Base-by-base conservation (phyloP, 768 basidiomycete species). In the Omphalotus guepiniiformis region DNA sequence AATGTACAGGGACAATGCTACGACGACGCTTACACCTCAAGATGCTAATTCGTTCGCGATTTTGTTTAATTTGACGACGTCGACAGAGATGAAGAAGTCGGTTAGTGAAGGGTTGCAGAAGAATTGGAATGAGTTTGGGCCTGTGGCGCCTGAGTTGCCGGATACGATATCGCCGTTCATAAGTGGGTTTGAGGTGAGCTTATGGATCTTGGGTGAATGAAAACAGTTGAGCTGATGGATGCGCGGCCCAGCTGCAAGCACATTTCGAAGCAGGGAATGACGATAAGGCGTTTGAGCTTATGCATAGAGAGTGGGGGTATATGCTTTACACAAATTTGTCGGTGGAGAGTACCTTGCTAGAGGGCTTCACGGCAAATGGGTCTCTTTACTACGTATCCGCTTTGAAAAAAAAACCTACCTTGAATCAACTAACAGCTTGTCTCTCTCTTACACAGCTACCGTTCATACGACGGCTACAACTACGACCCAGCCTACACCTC, bases 141-240 rank as follows among this genome's bases (percentile, higher is more conserved):
- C 77, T 1, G 67, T 81, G 2, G 67, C 76, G 6, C 80, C 79
- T 0, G 79, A 82, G 55, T 59, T 82, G 4, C 76, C 76, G 0
- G 77, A 78, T 51, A 81, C 77, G 1, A 77, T 82, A 38, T 75
- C 74, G 49, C 80, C 80, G 3, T 82, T 81, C 52, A 79, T 81
- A 9, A 65, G 72, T 42, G 76, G 78, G 4, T 73, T 79, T 42
- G 79, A 82, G 72, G 78, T 76, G 36, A n/a, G 68, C 48, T 16
- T 18, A 32, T 38, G 25, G 43, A 23, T 30, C 3, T 15, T 3
- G 3, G 40, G 28, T 28, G 7, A 39, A 11, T 12, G 19, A 39
- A 32, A 32, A n/a, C 19, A 19, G 8, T 39, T 39, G 37, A 39
- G 8, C 9, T 12, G 11, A 11, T 39, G 11, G 19, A 8, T 19